Evolutionary conservation across 768 basidiomycete species (phyloP), one percentile per base, ranked within the genome.

Genomic region (Leccinum imitatum): DNA sequence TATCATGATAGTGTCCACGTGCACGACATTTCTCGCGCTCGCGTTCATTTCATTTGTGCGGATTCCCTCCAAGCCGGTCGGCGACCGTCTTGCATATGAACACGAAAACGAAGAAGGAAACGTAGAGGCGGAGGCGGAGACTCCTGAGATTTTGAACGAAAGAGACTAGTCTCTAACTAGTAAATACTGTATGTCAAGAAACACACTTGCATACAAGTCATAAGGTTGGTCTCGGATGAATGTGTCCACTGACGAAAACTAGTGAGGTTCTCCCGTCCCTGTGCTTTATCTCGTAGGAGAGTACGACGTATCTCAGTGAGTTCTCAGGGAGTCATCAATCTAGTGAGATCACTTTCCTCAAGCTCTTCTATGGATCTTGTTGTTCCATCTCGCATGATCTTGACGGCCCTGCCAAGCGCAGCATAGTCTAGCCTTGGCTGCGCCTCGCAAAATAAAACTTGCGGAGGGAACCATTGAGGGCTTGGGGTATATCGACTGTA

Each of bases 161-260:
- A 14, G 51, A 46, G 46, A 51, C 14, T 2, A 17, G 23, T 25
- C n/a, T 33, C 14, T n/a, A 11, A 33, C 1, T 33, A 33, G 31
- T 33, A 11, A 31, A 58, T 41, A 31, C 30, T 50, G 56, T 37
- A 77, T 87, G 63, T 87, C 83, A 54, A 91, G 69, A 46, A 91
- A 77, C 35, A 87, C 89, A 63, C 90, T 93, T 3, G 93, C 93
- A 66, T 97, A 33, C 31, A 79, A 5, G 93, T 92, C 60, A 84
- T 77, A 65, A 92, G 77, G 25, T 85, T 82, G 31, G 83, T 93
- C 71, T 95, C 93, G 67, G 86, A 87, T 8, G 77, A 80, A 17
- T 93, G 94, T 25, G 85, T 83, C 93, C 94, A 97, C 95, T 95
- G 72, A 97, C 77, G 53, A 96, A 79, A 13, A 92, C 86, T 10